A percentile compares a stretch with the other conserved stretches of the same genome.
phyloP scores from a whole-genome alignment of 441 rosid genomes.

The Hura crepitans region DNA sequence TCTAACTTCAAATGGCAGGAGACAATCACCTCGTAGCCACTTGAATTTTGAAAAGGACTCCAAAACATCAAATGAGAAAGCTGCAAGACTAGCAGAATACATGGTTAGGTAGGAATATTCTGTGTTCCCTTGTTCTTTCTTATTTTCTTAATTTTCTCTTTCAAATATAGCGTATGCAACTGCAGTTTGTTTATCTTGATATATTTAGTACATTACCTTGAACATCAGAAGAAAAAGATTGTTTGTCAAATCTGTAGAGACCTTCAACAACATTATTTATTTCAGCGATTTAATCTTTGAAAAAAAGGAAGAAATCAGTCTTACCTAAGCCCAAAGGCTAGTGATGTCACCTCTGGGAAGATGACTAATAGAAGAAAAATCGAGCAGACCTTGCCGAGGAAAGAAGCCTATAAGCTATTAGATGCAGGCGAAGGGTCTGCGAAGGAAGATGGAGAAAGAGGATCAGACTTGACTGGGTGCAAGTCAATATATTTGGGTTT shows the following conservation, averaged over 20 bases:
- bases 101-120: conserved; percentile 54
- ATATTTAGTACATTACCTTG: neutral
- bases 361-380: no score
- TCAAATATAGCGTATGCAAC: neutral
- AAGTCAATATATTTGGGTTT: neutral
- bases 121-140: neutral
- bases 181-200: neutral
- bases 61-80: conserved; percentile 50
- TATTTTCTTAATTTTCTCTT: neutral
- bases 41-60: conserved; percentile 40
- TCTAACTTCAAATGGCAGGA: conserved; percentile 45
- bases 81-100: conserved; percentile 48
- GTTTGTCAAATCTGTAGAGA: neutral
- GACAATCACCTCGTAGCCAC: conserved; percentile 44
- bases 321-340: no score
- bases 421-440: no score
- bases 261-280: neutral
- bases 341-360: no score
- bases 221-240: neutral
- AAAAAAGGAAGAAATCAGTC: no score
- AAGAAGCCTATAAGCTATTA: no score
- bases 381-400: no score
- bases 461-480: no score
- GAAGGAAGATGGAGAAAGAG: no score
- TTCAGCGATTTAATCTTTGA: neutral